Base-by-base conservation (phyloP, 225 moss, liverwort and hornwort genomes). In the Pseudoscleropodium purum region DNA sequence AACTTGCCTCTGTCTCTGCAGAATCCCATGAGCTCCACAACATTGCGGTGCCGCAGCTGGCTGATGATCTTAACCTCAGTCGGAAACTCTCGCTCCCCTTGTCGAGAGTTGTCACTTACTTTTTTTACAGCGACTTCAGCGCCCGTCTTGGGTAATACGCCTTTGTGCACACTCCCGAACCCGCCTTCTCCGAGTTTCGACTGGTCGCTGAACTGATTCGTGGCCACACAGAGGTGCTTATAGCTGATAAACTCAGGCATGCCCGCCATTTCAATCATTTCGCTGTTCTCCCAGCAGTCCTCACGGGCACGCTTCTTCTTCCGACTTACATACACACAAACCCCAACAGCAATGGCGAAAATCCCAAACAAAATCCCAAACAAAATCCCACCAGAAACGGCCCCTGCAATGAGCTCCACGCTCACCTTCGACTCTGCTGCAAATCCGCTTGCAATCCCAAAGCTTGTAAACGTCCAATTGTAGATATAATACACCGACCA, bases 31-130 rank as follows among this genome's bases (percentile, higher is more conserved):
- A 97, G 93, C 72, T 93, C 94, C 47, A 96, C 97, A 59, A 97
- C 84, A 61, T 96, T 96, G 24, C 95, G 94, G 37, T 97, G 95
- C 76, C 94, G 90, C 12, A 97, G 86, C 85, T 94, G 93, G 85
- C 93, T 94, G 86, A 97, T 97, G 84, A 94, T 96, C 85, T 87
- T 87, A 10, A 97, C 91, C 89, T 97, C 95, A 2, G 95, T 95
- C 5, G 94, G 63, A 87, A 97, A 97, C 88, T 97, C 95, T 37
- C 91, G 78, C 60, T 91, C 92, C 4, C 96, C 95, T 64, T 96
- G 93, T 63, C 85, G 89, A 33, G 96, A 93, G 61, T 93, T 76
- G 57, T 69, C 69, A 76, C 85, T 85, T 75, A 95, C 88, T 61
- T 91, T 87, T 83, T 97, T 97, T 72, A 96, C 93, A 6, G 95